Evolutionary conservation across 805 yeast species (phyloP).

Genomic region (Pichia phayaonensis): DNA sequence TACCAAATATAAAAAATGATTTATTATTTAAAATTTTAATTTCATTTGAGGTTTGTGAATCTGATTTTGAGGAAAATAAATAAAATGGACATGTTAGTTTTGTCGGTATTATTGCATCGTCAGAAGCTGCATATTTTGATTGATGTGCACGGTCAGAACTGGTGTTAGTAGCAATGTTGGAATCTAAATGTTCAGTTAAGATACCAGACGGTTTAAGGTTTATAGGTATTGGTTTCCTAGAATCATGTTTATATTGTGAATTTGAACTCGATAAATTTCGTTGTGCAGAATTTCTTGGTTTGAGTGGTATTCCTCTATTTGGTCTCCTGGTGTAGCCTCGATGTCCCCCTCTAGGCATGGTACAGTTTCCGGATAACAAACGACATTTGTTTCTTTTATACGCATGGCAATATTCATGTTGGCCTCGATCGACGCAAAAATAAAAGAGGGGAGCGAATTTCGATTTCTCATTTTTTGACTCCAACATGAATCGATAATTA

Average conservation of each 20-base stretch:
- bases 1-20: conserved; percentile 23
- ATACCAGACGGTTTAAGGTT: conserved; percentile 14
- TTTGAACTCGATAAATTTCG: background rate
- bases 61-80: conserved; percentile 6
- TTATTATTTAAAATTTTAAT: conserved; percentile 18
- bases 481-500: background rate
- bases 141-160: background rate
- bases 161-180: background rate
- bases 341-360: background rate
- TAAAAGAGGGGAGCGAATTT: background rate
- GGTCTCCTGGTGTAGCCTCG: background rate
- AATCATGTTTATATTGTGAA: background rate
- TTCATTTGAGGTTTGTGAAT: conserved; percentile 8
- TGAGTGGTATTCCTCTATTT: background rate
- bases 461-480: background rate
- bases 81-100: conserved; percentile 13
- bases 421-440: conserved; percentile 6
- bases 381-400: no score
- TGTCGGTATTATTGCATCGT: conserved; percentile 15
- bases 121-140: conserved; percentile 16
- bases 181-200: conserved; percentile 4
- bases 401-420: background rate
- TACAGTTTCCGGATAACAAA: background rate
- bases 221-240: conserved; percentile 2
- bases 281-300: background rate